These are phyloP conservation scores for Quercus phellos DNA, from an alignment of 331 rosid species.

Conservation along the genomic window DNA sequence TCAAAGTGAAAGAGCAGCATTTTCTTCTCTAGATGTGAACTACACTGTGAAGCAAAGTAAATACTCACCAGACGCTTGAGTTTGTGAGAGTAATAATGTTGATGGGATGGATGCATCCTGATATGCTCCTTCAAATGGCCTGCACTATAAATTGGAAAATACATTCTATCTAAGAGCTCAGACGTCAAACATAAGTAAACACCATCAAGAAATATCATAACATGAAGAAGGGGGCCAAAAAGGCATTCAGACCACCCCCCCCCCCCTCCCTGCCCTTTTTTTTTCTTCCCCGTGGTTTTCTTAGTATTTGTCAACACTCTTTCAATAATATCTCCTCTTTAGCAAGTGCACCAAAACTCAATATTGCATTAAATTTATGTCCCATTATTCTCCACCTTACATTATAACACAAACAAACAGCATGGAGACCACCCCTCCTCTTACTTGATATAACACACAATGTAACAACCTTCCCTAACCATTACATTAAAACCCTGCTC, in stretches of 20 bases:
- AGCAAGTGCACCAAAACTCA: neutral
- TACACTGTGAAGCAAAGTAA: conserved; percentile 8
- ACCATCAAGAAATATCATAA: conserved; percentile 9
- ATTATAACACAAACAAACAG: neutral
- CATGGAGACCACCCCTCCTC: neutral
- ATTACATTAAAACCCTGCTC: neutral
- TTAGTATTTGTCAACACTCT: neutral
- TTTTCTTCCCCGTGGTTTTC: neutral
- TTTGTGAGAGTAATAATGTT: conserved; percentile 72
- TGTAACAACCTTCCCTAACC: neutral
- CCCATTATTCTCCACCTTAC: neutral
- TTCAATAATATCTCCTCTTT: neutral
- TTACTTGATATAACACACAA: neutral
- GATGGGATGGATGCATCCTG: conserved; percentile 54
- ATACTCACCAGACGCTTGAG: conserved; percentile 70
- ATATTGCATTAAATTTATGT: neutral
- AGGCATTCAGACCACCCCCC: too few species aligned
- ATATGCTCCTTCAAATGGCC: conserved; percentile 86
- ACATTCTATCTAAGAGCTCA: neutral
- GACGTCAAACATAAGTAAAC: neutral
- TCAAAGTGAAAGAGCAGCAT: neutral
- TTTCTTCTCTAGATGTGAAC: neutral
- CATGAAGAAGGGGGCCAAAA: neutral
- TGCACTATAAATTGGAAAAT: conserved; percentile 47
- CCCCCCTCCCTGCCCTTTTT: neutral